Evolutionary conservation across 1,139 yeast genomes (phyloP), one percentile per base, ranked within the genome.

Genomic region (Suhomyces taliae): DNA sequence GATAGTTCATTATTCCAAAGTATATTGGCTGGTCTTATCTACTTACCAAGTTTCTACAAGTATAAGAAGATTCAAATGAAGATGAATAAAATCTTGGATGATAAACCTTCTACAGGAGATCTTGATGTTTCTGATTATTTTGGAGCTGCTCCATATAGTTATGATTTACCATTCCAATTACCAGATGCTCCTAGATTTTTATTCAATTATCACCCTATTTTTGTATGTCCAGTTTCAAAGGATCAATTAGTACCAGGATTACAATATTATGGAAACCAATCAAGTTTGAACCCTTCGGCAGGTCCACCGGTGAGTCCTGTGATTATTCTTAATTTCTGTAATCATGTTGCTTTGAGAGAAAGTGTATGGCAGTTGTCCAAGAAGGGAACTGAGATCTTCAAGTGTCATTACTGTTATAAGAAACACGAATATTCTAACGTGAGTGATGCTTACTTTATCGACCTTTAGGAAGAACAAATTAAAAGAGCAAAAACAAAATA

Each of bases 181-280:
- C 74, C 77, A 0, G 78, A 74, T 48, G 58, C 71, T 4, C 70
- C 65, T 50, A 56, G 75, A 43, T 72, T 74, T 50, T 59, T 74
- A 36, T 75, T 75, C 59, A 64, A 76, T 48, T 87, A 83, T 66
- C 97, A 90, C 65, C 89, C 96, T 0, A 83, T 90, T 3, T 90
- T 90, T 64, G 90, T 90, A 5, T 90, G 97, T 63, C 97, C 97
- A 0, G 91, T 90, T 1, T 80, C 93, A 7, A 87, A 89, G 63
- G 96, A 90, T 56, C 97, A 91, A 59, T 58, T 72, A 27, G 60
- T 72, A 15, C 79, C 80, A 5, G 46, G 44, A 6, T 27, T 43
- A n/a, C 46, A 40, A 36, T 57, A 71, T 27, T 66, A 74, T 1
- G 61, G 60, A 8, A 57, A 56, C 14, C 53, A 56, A 44, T 45